Evolutionary conservation across 1,139 yeast species (phyloP).

Genomic region (Suhomyces choctaworum): DNA sequence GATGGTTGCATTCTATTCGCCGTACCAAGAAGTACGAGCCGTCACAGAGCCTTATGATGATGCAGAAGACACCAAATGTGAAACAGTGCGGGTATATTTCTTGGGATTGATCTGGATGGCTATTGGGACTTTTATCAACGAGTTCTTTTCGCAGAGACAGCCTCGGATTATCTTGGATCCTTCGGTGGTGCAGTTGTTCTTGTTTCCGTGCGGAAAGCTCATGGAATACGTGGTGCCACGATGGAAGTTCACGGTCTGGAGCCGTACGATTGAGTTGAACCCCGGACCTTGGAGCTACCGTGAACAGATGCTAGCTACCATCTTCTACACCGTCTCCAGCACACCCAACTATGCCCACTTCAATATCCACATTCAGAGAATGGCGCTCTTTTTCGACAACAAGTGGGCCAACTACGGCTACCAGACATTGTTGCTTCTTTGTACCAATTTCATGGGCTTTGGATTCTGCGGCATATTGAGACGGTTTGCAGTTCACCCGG

Average conservation of each 20-base stretch:
- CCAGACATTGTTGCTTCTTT: slow-evolving; percentile 17
- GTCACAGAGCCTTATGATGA: slow-evolving; percentile 56
- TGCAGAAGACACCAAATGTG: slow-evolving; percentile 43
- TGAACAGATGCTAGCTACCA: slow-evolving; percentile 25
- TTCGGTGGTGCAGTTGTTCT: slow-evolving; percentile 55
- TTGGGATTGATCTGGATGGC: slow-evolving; percentile 57
- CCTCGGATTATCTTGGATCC: slow-evolving; percentile 49
- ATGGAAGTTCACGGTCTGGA: slow-evolving; percentile 19
- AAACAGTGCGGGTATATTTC: slow-evolving; percentile 57
- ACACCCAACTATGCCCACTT: slow-evolving; percentile 15
- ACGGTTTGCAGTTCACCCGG: slow-evolving; percentile 20
- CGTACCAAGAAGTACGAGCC: slow-evolving; percentile 66
- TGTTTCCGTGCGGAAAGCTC: slow-evolving; percentile 55
- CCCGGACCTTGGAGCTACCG: slow-evolving; percentile 27
- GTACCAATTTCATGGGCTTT: slow-evolving; percentile 23
- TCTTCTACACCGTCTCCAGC: slow-evolving; percentile 20
- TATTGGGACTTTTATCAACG: slow-evolving; percentile 57
- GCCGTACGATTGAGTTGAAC: slow-evolving; percentile 20
- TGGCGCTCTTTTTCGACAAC: slow-evolving; percentile 16
- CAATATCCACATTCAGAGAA: slow-evolving; percentile 20
- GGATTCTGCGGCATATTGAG: slow-evolving; percentile 25
- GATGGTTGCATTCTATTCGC: slow-evolving; percentile 53
- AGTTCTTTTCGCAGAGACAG: slow-evolving; percentile 56
- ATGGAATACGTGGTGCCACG: slow-evolving; percentile 27
- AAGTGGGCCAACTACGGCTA: slow-evolving; percentile 21